Conservation (phyloP, 257 asterid species). For the Rubia yunnanensis region DNA sequence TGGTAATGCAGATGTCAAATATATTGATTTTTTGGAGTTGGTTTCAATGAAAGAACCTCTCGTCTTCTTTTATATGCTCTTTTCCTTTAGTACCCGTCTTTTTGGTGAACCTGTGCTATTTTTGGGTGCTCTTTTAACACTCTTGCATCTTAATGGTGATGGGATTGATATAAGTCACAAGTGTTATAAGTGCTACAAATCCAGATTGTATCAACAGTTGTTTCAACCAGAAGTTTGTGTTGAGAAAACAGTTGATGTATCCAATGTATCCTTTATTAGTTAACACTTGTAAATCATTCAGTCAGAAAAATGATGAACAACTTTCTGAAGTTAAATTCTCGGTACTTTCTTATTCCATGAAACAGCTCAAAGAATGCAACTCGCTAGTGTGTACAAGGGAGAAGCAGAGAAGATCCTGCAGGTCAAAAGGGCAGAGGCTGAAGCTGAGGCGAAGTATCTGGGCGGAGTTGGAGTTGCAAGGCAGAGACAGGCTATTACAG, state of each 20-base stretch:
- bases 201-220: too few relatives aligned
- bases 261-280: too few relatives aligned
- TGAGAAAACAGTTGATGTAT: neutral
- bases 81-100: neutral
- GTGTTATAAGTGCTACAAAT: too few relatives aligned
- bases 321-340: neutral
- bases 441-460: constrained; percentile 91
- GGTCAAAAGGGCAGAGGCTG: constrained; percentile 92
- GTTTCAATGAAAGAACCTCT: too few relatives aligned
- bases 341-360: constrained; percentile 1
- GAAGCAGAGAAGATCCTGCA: constrained; percentile 89
- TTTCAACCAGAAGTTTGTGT: neutral
- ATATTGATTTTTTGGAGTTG: too few relatives aligned
- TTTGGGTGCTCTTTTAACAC: too few relatives aligned
- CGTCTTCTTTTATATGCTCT: neutral
- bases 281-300: neutral
- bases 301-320: neutral
- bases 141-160: neutral
- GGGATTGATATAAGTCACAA: neutral
- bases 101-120: neutral
- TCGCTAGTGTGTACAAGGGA: constrained; percentile 93
- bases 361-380: constrained; percentile 94
- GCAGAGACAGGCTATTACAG: constrained; percentile 97
- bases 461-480: constrained; percentile 98
- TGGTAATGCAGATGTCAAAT: too few relatives aligned